phyloP scores from a whole-genome alignment of 495 filamentous ascomycete genomes.

The Chaetomium tenue region DNA sequence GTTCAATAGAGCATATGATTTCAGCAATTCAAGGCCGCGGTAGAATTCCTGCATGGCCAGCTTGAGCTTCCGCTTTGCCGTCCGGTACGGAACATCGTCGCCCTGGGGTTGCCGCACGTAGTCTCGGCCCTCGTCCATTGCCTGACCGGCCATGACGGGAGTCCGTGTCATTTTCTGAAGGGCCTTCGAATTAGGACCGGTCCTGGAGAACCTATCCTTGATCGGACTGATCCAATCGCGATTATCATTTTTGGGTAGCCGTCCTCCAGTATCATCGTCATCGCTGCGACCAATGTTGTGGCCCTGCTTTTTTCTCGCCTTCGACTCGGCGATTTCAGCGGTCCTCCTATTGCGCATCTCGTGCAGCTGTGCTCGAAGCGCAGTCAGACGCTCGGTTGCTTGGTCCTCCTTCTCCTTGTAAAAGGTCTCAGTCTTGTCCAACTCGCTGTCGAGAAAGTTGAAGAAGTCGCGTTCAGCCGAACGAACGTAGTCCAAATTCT shows the following conservation, averaged over 20 bases:
- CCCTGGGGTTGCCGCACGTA: slow-evolving; percentile 59
- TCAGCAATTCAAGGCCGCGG: slow-evolving; percentile 83
- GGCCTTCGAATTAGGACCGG: slow-evolving; percentile 49
- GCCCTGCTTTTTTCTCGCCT: slow-evolving; percentile 32
- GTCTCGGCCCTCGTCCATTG: slow-evolving; percentile 52
- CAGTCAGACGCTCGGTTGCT: slow-evolving; percentile 63
- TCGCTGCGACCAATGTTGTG: slow-evolving; percentile 4
- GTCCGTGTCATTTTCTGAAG: slow-evolving; percentile 44
- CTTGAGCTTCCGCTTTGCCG: slow-evolving; percentile 88
- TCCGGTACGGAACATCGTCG: slow-evolving; percentile 70
- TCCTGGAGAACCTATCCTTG: slow-evolving; percentile 44
- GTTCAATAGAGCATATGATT: slow-evolving; percentile 85
- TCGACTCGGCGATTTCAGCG: slow-evolving; percentile 60
- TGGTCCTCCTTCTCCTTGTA: slow-evolving; percentile 81
- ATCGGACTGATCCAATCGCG: slow-evolving; percentile 45
- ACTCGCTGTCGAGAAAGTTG: slow-evolving; percentile 69
- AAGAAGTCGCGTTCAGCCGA: slow-evolving; percentile 74
- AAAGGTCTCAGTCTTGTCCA: slow-evolving; percentile 83
- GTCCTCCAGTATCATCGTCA: slow-evolving; percentile 22
- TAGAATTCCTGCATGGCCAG: slow-evolving; percentile 89
- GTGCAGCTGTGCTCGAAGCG: slow-evolving; percentile 77
- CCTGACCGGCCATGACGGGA: slow-evolving; percentile 37
- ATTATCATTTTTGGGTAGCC: slow-evolving; percentile 24
- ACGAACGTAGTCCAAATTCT: slow-evolving; percentile 49
- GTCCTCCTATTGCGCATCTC: slow-evolving; percentile 79